Percentiles rank a stretch among this genome's conserved stretches.
phyloP scores from a whole-genome alignment of 2,329 filamentous ascomycete species.

The Cladosporium phlei region DNA sequence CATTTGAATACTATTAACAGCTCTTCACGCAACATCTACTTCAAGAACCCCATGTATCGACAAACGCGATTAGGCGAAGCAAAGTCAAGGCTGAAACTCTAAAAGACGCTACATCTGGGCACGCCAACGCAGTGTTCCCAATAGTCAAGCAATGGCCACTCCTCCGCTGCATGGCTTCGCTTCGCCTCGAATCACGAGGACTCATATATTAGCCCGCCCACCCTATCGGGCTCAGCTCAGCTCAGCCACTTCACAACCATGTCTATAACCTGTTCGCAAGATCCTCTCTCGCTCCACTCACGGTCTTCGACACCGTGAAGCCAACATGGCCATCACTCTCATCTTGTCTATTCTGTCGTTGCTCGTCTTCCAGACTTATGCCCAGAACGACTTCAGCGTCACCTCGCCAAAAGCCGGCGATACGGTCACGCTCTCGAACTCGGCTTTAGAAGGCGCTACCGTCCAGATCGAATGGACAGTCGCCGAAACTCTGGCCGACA shows the following conservation, averaged over 20 bases:
- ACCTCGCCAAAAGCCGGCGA: slow-evolving; percentile 5
- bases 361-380: neutral
- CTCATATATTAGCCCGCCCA: too few relatives aligned
- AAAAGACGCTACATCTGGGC: slow-evolving; percentile 5
- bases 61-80: neutral
- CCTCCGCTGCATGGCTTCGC: too few relatives aligned
- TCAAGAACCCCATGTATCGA: too few relatives aligned
- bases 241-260: too few relatives aligned
- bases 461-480: slow-evolving; percentile 12
- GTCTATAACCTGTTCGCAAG: too few relatives aligned
- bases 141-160: neutral
- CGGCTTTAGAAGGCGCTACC: neutral
- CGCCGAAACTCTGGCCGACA: neutral
- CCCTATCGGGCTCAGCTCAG: too few relatives aligned
- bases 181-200: slow-evolving; percentile 8
- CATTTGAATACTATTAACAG: too few relatives aligned
- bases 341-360: neutral
- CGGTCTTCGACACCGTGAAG: neutral
- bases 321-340: neutral
- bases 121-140: slow-evolving; percentile 11
- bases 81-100: neutral
- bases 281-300: too few relatives aligned
- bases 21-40: too few relatives aligned
- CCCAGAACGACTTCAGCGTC: neutral
- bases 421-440: neutral